Evolutionary conservation across 805 yeast genomes (phyloP).

Genomic region (Naumovozyma dairenensis): DNA sequence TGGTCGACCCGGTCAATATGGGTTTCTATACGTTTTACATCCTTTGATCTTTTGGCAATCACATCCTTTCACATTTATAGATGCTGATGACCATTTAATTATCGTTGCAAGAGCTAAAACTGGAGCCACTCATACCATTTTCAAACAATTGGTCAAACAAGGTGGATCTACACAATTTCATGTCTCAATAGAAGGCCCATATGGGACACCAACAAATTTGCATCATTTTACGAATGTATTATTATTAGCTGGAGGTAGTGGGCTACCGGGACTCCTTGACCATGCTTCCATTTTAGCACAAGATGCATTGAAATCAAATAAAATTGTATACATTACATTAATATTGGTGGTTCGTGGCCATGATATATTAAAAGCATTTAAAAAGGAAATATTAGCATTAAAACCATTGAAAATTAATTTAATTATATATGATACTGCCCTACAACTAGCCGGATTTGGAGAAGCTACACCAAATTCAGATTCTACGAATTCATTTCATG

Average conservation of each 20-base stretch:
- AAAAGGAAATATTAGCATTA: conserved; percentile 10
- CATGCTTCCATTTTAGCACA: conserved; percentile 32
- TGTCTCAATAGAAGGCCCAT: conserved; percentile 56
- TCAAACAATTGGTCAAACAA: conserved; percentile 25
- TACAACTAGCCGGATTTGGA: too few relatives aligned
- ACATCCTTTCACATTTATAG: conserved; percentile 47
- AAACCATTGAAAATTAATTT: conserved; percentile 10
- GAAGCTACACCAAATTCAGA: conserved; percentile 1
- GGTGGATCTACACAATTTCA: conserved; percentile 26
- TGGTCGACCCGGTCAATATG: conserved; percentile 36
- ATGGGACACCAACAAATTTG: conserved; percentile 45
- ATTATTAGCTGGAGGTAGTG: conserved; percentile 66
- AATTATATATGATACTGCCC: conserved; percentile 12
- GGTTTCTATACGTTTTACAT: conserved; percentile 38
- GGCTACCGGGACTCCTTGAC: conserved; percentile 52
- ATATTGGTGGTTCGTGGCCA: conserved; percentile 11
- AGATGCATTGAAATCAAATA: conserved; percentile 1
- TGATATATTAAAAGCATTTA: conserved; percentile 14
- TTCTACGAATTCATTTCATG: background rate
- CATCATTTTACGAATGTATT: conserved; percentile 44
- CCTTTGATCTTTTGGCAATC: conserved; percentile 44
- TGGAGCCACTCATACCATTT: conserved; percentile 34
- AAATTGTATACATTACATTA: conserved; percentile 9
- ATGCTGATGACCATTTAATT: conserved; percentile 31
- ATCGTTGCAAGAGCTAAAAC: conserved; percentile 38